A percentile compares a stretch with the other conserved stretches of the same genome.
phyloP scores from a whole-genome alignment of 2,329 filamentous ascomycete genomes.

The Alternaria consortialis region DNA sequence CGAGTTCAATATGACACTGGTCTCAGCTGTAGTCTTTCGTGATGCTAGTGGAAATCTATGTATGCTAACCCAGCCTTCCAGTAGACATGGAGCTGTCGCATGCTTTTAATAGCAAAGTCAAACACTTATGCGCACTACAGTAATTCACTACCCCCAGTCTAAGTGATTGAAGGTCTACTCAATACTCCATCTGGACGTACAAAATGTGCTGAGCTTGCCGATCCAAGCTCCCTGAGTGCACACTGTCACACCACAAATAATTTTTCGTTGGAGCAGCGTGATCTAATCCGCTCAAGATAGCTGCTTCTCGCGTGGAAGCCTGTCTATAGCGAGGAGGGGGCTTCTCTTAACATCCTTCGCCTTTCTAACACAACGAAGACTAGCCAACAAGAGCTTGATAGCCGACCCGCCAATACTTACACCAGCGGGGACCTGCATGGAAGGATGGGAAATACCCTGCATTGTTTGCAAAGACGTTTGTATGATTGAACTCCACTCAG shows the following conservation, averaged over 20 bases:
- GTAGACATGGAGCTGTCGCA: background rate
- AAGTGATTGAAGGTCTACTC: background rate
- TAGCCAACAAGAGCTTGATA: background rate
- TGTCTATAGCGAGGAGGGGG: background rate
- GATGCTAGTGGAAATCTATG: no score
- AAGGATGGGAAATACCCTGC: background rate
- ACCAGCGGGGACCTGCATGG: background rate
- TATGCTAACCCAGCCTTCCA: no score
- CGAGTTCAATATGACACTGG: background rate
- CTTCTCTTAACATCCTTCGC: background rate
- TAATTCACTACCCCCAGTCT: rapidly evolving
- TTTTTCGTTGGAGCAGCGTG: background rate
- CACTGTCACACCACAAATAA: background rate
- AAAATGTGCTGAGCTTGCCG: background rate
- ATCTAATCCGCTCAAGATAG: background rate
- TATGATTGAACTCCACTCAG: background rate
- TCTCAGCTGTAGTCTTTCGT: background rate
- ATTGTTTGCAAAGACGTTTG: background rate
- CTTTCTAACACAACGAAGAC: background rate
- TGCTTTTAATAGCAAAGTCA: background rate
- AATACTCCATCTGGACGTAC: background rate
- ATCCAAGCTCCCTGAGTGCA: background rate
- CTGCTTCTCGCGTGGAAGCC: background rate
- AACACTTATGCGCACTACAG: background rate
- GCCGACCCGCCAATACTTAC: background rate